Percentiles rank a stretch among this genome's conserved stretches.
Conservation (phyloP, 2,329 filamentous ascomycete genomes). For the Cladosporium oxysporum region DNA sequence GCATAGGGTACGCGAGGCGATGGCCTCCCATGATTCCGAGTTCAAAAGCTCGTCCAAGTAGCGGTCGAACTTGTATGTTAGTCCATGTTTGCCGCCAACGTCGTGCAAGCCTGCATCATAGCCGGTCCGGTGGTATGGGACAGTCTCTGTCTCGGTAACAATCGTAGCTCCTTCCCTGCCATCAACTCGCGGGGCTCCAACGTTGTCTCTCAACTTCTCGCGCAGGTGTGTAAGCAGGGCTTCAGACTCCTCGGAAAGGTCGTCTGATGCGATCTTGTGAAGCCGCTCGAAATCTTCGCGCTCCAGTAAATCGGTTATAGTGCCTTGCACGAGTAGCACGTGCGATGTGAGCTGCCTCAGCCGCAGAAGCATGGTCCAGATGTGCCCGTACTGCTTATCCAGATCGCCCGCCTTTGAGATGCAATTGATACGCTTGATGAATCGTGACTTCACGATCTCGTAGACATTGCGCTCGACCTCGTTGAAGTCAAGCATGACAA, state of each 20-base stretch:
- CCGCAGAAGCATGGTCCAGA: constrained; percentile 51
- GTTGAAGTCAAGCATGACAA: constrained; percentile 53
- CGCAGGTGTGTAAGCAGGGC: background rate
- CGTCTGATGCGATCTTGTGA: constrained; percentile 10
- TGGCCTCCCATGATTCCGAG: background rate
- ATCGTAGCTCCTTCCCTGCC: background rate
- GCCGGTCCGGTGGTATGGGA: background rate
- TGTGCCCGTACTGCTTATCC: constrained; percentile 33
- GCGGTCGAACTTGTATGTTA: background rate
- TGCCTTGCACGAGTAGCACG: constrained; percentile 49
- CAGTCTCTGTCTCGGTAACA: background rate
- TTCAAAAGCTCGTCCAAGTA: background rate
- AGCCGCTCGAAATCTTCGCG: constrained; percentile 49
- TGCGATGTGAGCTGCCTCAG: constrained; percentile 56
- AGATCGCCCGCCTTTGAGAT: constrained; percentile 21
- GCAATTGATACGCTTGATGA: constrained; percentile 46
- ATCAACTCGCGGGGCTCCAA: background rate
- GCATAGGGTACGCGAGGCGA: constrained; percentile 41
- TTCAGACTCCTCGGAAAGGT: background rate
- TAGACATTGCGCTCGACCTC: constrained; percentile 56
- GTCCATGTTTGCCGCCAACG: too few species aligned
- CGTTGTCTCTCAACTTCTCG: constrained; percentile 23
- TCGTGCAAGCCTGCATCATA: too few species aligned
- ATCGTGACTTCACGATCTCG: constrained; percentile 34
- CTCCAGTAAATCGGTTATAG: constrained; percentile 49